Base-by-base conservation (phyloP, 495 filamentous ascomycete species). In the Cercophora samala region DNA sequence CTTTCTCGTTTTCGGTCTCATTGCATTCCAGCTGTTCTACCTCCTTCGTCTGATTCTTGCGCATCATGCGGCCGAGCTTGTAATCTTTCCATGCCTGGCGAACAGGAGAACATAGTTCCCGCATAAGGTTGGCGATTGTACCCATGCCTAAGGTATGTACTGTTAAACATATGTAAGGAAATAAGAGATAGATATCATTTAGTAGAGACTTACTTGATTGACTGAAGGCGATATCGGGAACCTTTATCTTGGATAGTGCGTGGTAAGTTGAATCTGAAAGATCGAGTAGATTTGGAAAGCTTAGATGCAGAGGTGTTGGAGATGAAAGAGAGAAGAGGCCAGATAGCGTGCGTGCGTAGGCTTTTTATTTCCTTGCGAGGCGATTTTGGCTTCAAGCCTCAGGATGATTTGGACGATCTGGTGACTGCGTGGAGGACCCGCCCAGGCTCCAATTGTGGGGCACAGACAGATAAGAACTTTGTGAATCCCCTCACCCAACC, bases 11-110 rank as follows among this genome's bases (percentile, higher is more conserved):
- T 32, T 32, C 29, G 29, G 29, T 32, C 29, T 32, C 29, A 32
- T 32, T 32, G 29, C 29, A 32, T 32, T 32, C 29, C 29, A 32
- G 8, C 4, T 32, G 29, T 32, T 32, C 29, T 32, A 32, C 29
- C 29, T 32, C 29, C 29, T 32, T 32, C 29, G 15, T 65, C 63
- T 58, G 25, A 56, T 65, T 65, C 53, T 65, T 65, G 54, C 54
- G 55, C 21, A 65, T 65, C 54, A 37, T 58, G 1, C 64, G 64
- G 21, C 64, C 64, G 26, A 59, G 26, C 59, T 58, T 65, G 60
- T 65, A 65, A 42, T 65, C 55, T 60, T 65, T 51, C 64, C 64
- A 65, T 58, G 55, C 64, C 64, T 65, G 54, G 55, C 21, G 64
- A 5, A 64, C 13, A 64, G 63, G 24, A 58, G 63, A 64, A 58